A percentile compares a stretch with the other conserved stretches of the same genome.
Evolutionary conservation across 1,284 basidiomycete genomes (phyloP).

Genomic region (Termitomyces sp.): DNA sequence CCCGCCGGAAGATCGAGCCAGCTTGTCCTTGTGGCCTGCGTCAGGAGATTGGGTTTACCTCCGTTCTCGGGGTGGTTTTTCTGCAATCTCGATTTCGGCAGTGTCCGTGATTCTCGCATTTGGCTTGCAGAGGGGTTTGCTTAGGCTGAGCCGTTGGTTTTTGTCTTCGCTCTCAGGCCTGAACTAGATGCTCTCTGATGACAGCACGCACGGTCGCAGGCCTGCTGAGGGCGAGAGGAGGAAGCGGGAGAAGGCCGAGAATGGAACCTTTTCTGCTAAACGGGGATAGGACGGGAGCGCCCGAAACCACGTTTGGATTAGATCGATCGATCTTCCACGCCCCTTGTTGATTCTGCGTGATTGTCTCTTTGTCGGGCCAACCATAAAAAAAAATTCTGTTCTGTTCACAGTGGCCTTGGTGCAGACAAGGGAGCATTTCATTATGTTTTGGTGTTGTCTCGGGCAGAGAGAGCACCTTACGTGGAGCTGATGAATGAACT

Average conservation of each 20-base stretch:
- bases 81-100: constrained; percentile 15
- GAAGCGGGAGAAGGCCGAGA: constrained; percentile 1
- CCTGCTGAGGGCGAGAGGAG: background rate
- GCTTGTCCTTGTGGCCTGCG: background rate
- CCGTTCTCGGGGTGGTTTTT: background rate
- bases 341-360: background rate
- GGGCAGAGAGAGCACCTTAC: background rate
- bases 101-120: constrained; percentile 19
- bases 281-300: constrained; percentile 7
- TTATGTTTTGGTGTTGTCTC: background rate
- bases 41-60: constrained; percentile 10
- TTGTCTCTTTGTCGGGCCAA: constrained; percentile 1
- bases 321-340: constrained; percentile 1
- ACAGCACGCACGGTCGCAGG: background rate
- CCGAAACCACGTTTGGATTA: constrained; percentile 1
- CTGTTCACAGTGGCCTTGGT: background rate
- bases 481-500: constrained; percentile 8
- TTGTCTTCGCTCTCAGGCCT: background rate
- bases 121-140: background rate
- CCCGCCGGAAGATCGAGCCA: background rate
- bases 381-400: background rate
- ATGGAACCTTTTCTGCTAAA: constrained; percentile 15
- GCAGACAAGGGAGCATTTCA: background rate
- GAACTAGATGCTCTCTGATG: background rate
- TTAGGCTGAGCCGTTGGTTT: background rate